These are phyloP conservation scores for Rusavskia elegans DNA, from an alignment of 495 filamentous ascomycete genomes.

Conservation along the genomic window DNA sequence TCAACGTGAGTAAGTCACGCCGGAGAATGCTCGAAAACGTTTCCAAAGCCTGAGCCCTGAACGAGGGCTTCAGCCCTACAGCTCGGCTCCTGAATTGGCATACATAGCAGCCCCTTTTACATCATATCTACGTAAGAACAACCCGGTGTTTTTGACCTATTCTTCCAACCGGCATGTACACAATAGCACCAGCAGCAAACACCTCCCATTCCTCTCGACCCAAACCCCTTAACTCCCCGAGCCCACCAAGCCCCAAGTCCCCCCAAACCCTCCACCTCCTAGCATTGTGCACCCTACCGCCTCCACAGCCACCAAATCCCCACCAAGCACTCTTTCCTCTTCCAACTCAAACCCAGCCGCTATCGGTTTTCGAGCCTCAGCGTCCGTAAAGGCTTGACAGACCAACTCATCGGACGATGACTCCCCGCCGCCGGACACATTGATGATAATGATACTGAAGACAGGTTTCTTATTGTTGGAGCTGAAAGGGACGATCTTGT, in stretches of 20 bases:
- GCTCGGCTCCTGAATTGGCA: too few relatives aligned
- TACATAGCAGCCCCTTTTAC: too few relatives aligned
- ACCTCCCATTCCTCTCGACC: too few relatives aligned
- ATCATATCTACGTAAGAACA: too few relatives aligned
- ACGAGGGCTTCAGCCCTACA: too few relatives aligned
- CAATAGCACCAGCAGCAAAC: too few relatives aligned
- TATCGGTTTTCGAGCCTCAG: neutral
- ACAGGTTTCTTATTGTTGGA: neutral
- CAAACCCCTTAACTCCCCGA: neutral
- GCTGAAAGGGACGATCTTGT: neutral
- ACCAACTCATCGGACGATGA: neutral
- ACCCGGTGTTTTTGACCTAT: too few relatives aligned
- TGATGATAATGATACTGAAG: neutral
- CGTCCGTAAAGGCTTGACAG: neutral
- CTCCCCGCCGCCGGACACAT: neutral
- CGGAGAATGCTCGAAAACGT: too few relatives aligned
- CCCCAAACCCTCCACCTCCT: neutral
- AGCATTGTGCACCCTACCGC: neutral
- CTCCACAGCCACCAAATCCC: neutral
- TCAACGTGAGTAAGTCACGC: too few relatives aligned
- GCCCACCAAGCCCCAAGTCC: neutral
- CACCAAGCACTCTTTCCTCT: neutral
- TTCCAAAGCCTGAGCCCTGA: too few relatives aligned
- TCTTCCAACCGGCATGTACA: too few relatives aligned
- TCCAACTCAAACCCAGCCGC: neutral